Percentiles rank a stretch among this genome's conserved stretches.
phyloP scores from a whole-genome alignment of 164 flowering plant genomes.

The Echeveria elegans region DNA sequence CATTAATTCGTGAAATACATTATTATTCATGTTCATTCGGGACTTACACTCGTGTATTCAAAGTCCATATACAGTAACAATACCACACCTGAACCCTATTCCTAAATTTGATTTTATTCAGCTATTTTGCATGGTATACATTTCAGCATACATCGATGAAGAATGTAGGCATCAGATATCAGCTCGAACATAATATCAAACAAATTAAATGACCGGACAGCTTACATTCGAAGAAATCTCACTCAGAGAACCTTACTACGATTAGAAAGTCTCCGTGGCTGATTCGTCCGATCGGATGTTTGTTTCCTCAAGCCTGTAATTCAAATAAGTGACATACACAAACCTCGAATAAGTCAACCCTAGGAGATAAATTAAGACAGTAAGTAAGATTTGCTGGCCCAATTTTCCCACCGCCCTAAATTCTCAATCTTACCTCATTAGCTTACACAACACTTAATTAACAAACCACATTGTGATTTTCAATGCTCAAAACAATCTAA shows the following conservation, averaged over 20 bases:
- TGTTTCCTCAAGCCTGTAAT: background rate
- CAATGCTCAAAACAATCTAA: background rate
- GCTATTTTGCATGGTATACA: too few species aligned
- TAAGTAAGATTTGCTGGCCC: constrained; percentile 7
- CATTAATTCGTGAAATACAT: background rate
- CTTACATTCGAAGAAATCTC: background rate
- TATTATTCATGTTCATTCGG: background rate
- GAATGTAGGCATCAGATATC: background rate
- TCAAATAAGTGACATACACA: background rate
- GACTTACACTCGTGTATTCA: background rate
- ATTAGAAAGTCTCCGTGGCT: constrained; percentile 3
- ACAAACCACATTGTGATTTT: background rate
- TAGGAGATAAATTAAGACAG: constrained; percentile 3
- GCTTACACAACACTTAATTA: constrained; percentile 1
- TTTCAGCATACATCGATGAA: background rate
- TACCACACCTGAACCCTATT: constrained; percentile 1
- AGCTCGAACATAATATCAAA: background rate
- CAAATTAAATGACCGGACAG: background rate
- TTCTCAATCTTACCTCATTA: constrained; percentile 8
- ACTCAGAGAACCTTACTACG: background rate
- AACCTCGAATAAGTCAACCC: constrained; percentile 2
- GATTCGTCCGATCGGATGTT: background rate
- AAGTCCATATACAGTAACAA: background rate
- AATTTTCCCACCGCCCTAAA: constrained; percentile 3
- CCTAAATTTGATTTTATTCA: too few species aligned